Base-by-base conservation (phyloP, 2,329 filamentous ascomycete species). In the Aureobasidium sp. region DNA sequence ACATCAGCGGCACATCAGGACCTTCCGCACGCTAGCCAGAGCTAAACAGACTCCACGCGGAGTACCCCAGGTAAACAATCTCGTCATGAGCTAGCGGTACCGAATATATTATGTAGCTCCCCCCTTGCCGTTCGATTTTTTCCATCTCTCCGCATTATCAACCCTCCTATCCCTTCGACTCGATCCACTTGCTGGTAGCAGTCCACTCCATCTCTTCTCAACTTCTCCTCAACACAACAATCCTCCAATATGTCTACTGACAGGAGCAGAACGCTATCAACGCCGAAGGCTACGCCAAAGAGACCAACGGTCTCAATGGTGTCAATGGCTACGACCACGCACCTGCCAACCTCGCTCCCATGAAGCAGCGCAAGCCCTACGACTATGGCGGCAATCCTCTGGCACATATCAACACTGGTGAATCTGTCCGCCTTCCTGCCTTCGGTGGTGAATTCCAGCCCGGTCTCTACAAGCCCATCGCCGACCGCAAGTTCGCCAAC, bases 381-480 rank as follows among this genome's bases (percentile, higher is more conserved):
- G 78, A 79, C 68, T 80, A 80, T 67, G 69, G 78, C 66, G 79
- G 79, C 65, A 81, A 81, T 69, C 79, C 79, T 44, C 76, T 81
- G 34, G 78, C 78, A n/a, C 77, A 80, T 65, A 68, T 76, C 67
- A 74, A 75, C 64, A 80, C 78, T 62, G 78, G 78, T 67, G 75
- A 80, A 55, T 75, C 76, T n/a, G 74, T 75, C 8, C 76, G 77
- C 39, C 73, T 80, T 16, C 70, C 73, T 36, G 77, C 79, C 50
- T 81, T 81, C 59, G 79, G 79, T 69, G 79, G 79, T 74, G 77
- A 79, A 66, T 79, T 81, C 67, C 79, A 81, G 66, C 79, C 79
- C 11, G 79, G 79, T 73, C 74, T 78, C 25, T 80, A 81, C 74
- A 70, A 68, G 65, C 62, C 68, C 50, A 69, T 66, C 57, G 59